Evolutionary conservation across 1,284 basidiomycete species (phyloP), one percentile per base, ranked within the genome.

Genomic region (Papiliotrema nemorosa): DNA sequence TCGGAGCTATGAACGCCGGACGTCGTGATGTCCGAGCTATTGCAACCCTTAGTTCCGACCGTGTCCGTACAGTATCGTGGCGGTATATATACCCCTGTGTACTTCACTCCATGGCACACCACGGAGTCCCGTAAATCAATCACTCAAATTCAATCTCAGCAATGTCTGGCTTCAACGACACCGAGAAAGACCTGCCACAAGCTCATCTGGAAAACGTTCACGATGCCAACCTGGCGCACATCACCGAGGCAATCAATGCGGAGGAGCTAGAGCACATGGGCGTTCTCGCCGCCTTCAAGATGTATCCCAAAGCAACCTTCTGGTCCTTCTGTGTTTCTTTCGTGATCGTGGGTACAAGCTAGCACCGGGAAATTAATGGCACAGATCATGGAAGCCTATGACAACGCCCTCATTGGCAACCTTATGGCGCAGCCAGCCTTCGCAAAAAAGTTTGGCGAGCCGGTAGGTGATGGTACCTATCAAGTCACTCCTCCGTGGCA

Each of bases 401-500:
- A 47, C 24, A 47, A 24, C 22, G 16, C 31, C 12, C 36, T 47
- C 9, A 13, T 47, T 14, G 45, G 45, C 10, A 31, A 24, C 6
- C 21, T 47, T 20, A 31, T 47, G 24, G 48, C 31, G 5, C 41
- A 31, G 22, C 29, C 49, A 6, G 34, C 44, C 5, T 45, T 45
- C 20, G 20, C 34, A 25, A 5, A 34, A 16, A 16, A 44, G 27
- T 50, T 50, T 24, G 49, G 49, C 18, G 14, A 50, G 12, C 16
- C 10, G 6, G 29, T 22, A 14, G 42, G 3, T 9, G 39, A 33
- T 5, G 42, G 24, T 16, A 31, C 36, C 13, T 50, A 44, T 26
- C 41, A 50, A 33, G 26, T 50, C 34, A 9, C 27, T 5, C 36
- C 49, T 9, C 21, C 41, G 16, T 50, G 49, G 49, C 41, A 50